Conservation (phyloP, 2,329 filamentous ascomycete species). For the Neofusicoccum kwambonambiense region DNA sequence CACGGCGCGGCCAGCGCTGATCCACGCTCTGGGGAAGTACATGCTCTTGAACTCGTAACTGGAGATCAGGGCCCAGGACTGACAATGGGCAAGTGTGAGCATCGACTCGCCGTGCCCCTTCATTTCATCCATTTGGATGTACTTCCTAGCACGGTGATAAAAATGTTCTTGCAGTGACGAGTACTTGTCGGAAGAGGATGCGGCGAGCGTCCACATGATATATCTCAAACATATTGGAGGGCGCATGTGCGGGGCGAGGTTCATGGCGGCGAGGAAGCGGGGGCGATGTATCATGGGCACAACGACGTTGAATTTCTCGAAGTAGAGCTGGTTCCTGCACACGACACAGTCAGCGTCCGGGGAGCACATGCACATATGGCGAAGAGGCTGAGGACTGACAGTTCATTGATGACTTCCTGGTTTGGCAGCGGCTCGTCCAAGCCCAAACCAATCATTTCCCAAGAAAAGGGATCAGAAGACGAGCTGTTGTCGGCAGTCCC, state of each 20-base stretch:
- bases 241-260: constrained; percentile 79
- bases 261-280: constrained; percentile 84
- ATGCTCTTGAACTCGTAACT: constrained; percentile 96
- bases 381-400: constrained; percentile 53
- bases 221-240: constrained; percentile 88
- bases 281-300: constrained; percentile 86
- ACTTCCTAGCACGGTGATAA: constrained; percentile 85
- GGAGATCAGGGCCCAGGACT: constrained; percentile 76
- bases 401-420: constrained; percentile 77
- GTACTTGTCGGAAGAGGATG: constrained; percentile 80
- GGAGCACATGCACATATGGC: neutral
- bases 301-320: constrained; percentile 84
- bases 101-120: constrained; percentile 88
- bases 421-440: constrained; percentile 79
- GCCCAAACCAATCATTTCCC: constrained; percentile 83
- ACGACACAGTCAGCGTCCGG: neutral
- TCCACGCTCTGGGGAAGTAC: constrained; percentile 95
- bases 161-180: constrained; percentile 78
- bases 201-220: constrained; percentile 94
- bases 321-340: constrained; percentile 75
- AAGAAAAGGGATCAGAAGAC: constrained; percentile 52
- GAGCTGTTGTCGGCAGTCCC: neutral
- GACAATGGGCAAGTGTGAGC: constrained; percentile 81
- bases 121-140: constrained; percentile 84
- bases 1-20: constrained; percentile 81